Conservation (phyloP, 2,329 filamentous ascomycete species). For the Colletotrichum kahawae region DNA sequence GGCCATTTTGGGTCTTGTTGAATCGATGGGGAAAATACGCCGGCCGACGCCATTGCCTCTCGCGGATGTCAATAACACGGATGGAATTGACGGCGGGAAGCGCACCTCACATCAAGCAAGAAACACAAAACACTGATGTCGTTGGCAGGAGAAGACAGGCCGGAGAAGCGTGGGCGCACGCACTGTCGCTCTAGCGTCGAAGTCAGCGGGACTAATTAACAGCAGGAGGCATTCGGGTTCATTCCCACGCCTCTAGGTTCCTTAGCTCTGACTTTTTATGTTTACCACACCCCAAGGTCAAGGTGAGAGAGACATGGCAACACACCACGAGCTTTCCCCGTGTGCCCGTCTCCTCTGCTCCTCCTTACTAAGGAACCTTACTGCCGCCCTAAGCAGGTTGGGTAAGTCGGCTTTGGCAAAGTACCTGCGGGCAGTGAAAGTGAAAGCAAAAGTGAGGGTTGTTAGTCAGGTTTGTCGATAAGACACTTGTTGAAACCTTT, state of each 20-base stretch:
- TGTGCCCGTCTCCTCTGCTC: not conserved
- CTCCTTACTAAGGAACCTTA: not conserved
- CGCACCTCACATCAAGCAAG: not conserved
- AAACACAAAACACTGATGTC: not conserved
- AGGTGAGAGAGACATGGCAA: not conserved
- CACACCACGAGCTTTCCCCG: conserved; percentile 18
- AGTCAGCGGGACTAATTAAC: not conserved
- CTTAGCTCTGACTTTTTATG: not conserved
- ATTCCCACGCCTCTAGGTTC: conserved; percentile 21
- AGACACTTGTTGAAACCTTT: conserved; percentile 11
- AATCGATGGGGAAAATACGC: not conserved
- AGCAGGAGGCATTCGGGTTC: not conserved
- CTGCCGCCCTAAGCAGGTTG: not conserved
- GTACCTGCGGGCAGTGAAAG: not conserved
- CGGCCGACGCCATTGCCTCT: not conserved
- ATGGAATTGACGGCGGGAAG: not conserved
- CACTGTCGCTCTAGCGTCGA: not conserved
- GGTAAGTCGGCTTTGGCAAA: not conserved
- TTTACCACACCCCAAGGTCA: conserved; percentile 11
- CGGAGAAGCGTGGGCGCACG: not conserved
- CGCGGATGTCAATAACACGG: not conserved
- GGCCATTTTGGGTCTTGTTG: not conserved
- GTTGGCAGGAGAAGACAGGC: not conserved
- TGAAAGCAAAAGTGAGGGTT: not conserved
- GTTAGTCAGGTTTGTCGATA: not conserved